Base-by-base conservation (phyloP, 2,329 filamentous ascomycete genomes). In the Epichloe hybrida region DNA sequence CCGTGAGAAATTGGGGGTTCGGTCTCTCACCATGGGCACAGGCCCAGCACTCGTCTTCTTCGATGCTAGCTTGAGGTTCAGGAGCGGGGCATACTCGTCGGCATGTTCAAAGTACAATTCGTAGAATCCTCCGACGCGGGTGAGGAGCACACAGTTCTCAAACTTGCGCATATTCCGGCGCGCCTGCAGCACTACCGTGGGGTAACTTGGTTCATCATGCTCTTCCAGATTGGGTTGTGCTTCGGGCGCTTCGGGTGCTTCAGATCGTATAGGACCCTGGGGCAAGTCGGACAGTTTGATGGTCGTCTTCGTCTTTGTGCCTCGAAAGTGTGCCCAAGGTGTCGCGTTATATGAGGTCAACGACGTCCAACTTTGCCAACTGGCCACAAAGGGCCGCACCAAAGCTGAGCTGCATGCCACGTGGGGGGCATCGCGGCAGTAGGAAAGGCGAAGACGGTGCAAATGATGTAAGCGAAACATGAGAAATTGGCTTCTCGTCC, bases 101-200 rank as follows among this genome's bases (percentile, higher is more conserved):
- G 94, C 93, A 64, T 98, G 90, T 60, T 95, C 86, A 66, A 97
- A 94, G 69, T 98, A 98, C 52, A 98, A 72, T 77, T 98, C 93
- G 68, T 97, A 98, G 69, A 98, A 98, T 53, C 90, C 84, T 51
- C 93, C 93, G 31, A 98, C 89, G 51, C 91, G 81, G 4, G 93
- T 98, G 53, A 98, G 71, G 7, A 98, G 67, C 39, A 98, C 86
- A 67, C 91, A 97, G 60, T 94, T 88, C 60, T 83, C 80, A 69
- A 95, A 96, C 61, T 85, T 89, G 58, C 81, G 77, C 84, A 97
- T 95, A 68, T 95, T 94, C 57, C 83, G 87, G 51, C 81, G 80
- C 31, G 88, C 91, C 64, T 95, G 89, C 62, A 88, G 80, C 52
- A 97, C 72, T 45, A 97, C 86, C n/a, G 88, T 86, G 15, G 93